Evolutionary conservation across 108 stramenopile genomes (phyloP).

Genomic region (Craspedostauros australis): DNA sequence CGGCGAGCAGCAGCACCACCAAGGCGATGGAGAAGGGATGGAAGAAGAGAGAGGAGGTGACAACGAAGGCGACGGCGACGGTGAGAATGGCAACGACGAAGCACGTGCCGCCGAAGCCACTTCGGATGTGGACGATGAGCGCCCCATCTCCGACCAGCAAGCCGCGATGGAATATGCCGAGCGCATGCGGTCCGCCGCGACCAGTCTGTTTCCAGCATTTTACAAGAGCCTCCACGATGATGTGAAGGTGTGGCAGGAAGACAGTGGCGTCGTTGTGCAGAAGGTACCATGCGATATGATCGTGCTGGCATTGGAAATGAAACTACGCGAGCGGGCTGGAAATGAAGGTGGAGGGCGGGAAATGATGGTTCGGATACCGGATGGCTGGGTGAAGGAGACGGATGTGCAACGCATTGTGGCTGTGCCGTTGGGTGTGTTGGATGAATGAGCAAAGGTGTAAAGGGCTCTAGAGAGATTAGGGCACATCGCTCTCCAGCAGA

Average conservation of each 20-base stretch:
- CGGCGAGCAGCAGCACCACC: neutral
- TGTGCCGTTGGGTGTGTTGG: constrained; percentile 23
- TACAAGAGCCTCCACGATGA: constrained; percentile 22
- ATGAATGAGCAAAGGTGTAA: too few species aligned
- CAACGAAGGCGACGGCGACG: neutral
- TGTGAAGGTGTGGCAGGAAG: neutral
- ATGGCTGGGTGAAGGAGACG: constrained; percentile 25
- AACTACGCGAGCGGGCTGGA: constrained; percentile 2
- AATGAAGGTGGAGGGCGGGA: constrained; percentile 8
- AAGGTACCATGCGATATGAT: constrained; percentile 23
- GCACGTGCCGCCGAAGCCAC: neutral
- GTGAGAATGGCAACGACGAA: neutral
- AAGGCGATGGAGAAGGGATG: neutral
- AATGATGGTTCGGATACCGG: constrained; percentile 30
- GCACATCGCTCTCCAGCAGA: too few species aligned
- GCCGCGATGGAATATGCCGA: neutral
- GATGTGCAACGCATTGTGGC: constrained; percentile 24
- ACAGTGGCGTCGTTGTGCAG: constrained; percentile 6
- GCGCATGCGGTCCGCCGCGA: neutral
- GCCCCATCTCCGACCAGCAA: neutral
- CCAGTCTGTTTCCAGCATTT: constrained; percentile 35
- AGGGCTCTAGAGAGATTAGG: too few species aligned
- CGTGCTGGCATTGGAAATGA: constrained; percentile 16
- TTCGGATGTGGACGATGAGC: neutral
- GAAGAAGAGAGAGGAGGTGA: constrained; percentile 10